phyloP scores from a whole-genome alignment of 2,329 filamentous ascomycete genomes.

The Alternaria longipes region DNA sequence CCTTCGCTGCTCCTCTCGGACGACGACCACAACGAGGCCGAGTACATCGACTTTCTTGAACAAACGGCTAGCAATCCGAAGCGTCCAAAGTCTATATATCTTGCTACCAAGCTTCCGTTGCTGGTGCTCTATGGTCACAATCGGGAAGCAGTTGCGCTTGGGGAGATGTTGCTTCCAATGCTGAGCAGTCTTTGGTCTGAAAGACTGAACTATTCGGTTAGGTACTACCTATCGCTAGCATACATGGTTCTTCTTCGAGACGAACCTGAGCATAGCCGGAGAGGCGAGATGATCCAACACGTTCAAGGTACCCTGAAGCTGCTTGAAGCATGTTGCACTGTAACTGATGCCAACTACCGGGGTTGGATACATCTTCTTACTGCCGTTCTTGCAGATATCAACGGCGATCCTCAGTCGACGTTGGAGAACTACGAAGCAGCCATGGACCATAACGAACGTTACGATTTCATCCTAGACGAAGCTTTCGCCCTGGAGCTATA shows the following conservation, averaged over 20 bases:
- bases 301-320: conserved; percentile 66
- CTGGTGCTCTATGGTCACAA: conserved; percentile 56
- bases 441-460: conserved; percentile 74
- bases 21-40: conserved; percentile 67
- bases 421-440: conserved; percentile 74
- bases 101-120: conserved; percentile 60
- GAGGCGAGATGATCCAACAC: conserved; percentile 61
- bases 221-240: conserved; percentile 56
- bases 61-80: conserved; percentile 65
- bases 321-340: conserved; percentile 70
- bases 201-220: conserved; percentile 53
- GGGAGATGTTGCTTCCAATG: conserved; percentile 53
- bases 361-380: conserved; percentile 73
- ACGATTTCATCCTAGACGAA: conserved; percentile 75
- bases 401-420: conserved; percentile 61
- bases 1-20: conserved; percentile 71
- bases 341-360: conserved; percentile 76
- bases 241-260: conserved; percentile 54
- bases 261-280: conserved; percentile 49
- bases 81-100: conserved; percentile 72
- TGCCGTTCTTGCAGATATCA: conserved; percentile 73
- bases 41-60: conserved; percentile 64
- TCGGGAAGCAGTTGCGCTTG: conserved; percentile 55
- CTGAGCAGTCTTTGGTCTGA: conserved; percentile 57
- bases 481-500: conserved; percentile 78